These are phyloP conservation scores for Corynascus novoguineensis DNA, from an alignment of 495 filamentous ascomycete species.

Conservation along the genomic window DNA sequence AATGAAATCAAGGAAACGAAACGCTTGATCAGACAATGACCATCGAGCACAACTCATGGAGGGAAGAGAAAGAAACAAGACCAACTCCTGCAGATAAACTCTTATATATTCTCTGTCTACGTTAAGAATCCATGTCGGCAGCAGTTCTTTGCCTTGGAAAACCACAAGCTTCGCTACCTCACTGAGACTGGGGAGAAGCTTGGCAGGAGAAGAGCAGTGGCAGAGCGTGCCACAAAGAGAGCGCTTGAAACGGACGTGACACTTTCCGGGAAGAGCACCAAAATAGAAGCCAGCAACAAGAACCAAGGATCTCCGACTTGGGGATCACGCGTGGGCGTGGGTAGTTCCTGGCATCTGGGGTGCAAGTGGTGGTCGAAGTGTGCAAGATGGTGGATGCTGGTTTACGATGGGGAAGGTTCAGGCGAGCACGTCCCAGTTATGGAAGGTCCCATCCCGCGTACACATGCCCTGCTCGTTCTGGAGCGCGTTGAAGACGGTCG, in stretches of 20 bases:
- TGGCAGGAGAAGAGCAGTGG: conserved; percentile 22
- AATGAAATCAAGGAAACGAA: conserved; percentile 21
- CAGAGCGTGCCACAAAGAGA: not conserved
- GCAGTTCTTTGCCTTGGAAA: not conserved
- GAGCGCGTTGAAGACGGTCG: conserved; percentile 4
- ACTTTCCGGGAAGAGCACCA: conserved; percentile 11
- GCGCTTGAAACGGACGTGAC: conserved; percentile 31
- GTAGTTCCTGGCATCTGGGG: not conserved
- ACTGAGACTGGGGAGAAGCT: conserved; percentile 17
- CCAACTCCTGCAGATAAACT: conserved; percentile 18
- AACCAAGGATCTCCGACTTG: not conserved
- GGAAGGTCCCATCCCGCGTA: not conserved
- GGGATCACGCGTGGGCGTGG: not conserved
- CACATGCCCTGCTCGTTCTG: not conserved
- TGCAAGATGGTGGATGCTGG: conserved; percentile 9
- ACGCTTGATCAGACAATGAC: conserved; percentile 26
- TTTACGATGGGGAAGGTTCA: conserved; percentile 16
- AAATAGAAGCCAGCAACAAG: not conserved
- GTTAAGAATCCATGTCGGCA: not conserved
- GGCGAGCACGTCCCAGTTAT: conserved; percentile 19
- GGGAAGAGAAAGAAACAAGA: conserved; percentile 18
- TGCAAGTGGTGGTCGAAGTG: too few relatives aligned
- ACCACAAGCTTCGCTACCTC: not conserved
- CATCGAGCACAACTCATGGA: conserved; percentile 36
- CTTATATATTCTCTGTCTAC: conserved; percentile 26